Evolutionary conservation across 2,329 filamentous ascomycete species (phyloP), one percentile per base, ranked within the genome.

Genomic region (Rhynchosporium graminicola): DNA sequence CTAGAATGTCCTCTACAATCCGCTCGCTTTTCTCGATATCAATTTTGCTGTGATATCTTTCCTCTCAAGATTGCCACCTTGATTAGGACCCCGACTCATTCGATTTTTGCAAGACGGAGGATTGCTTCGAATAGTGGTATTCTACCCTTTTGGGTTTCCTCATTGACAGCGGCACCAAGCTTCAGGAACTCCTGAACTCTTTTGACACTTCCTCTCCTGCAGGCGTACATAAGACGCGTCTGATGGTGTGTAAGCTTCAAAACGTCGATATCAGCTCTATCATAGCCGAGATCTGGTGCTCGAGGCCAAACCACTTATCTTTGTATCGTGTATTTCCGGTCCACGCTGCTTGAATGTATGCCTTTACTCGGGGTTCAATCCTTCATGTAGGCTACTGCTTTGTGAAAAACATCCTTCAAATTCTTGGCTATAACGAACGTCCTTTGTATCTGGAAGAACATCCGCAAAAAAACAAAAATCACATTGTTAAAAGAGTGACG

Each of bases 221-320:
- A 63, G 12, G 67, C 68, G 70, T 75, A 51, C 73, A 75, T 74
- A 15, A 77, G 58, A 4, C 72, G 69, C 3, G 74, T 76, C 15
- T 73, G 71, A 0, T 72, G 74, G 45, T 75, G 62, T 4, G 61
- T 68, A 5, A 62, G 51, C 36, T 69, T 63, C 33, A 45, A 28
- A 4, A 63, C 59, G 59, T 68, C 60, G 3, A 66, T 20, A 47
- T 62, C 58, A 3, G 52, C n/a, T 1, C 31, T 15, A 7, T 58
- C 31, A n/a, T 43, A 59, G 15, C 58, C 57, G 60, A 29, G 15
- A 68, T 63, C 40, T 65, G 15, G 4, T 50, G 45, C 26, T 36
- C 40, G 4, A 65, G 42, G 38, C 65, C 52, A 28, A 67, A 68
- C 67, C 67, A 68, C 50, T 65, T 65, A 13, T 67, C 59, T n/a